Base-by-base conservation (phyloP, 2,329 filamentous ascomycete species). In the Elsinoe necatrix region DNA sequence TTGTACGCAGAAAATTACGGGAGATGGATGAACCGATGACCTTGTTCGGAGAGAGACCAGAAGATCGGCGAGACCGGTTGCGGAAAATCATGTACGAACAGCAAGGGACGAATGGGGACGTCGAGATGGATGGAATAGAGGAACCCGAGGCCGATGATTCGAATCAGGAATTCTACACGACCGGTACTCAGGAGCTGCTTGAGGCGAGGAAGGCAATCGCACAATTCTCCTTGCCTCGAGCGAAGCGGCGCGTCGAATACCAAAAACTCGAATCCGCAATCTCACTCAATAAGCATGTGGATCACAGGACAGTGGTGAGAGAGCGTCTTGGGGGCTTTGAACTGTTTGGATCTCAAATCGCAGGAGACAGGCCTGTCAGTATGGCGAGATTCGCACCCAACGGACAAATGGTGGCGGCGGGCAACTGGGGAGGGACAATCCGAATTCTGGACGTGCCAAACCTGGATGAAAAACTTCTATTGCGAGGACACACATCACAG, bases 141-240 rank as follows among this genome's bases (percentile, higher is more conserved):
- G 78, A 75, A 0, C 5, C 34, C 12, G 81, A 82, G 1, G 82
- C 81, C 3, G 84, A 78, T 2, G 88, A 91, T 55, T 83, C 85
- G 63, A 87, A 95, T 62, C 90, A 97, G 67, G 93, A 98, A 64
- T 98, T 96, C 71, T 98, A 96, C 69, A 95, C 92, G 0, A 81
- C 87, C 64, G 93, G 93, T 2, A 82, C 84, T 1, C 77, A 81
- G 3, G 84, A 85, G 39, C 76, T 98, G 21, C 73, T 95, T 3
- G 77, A 86, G 52, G 88, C 89, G 1, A 80, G 93, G 59, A 82
- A 84, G 64, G 80, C 85, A 23, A 90, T 98, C 60, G 89, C 91
- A 5, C 78, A 80, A 45, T 97, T 85, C 70, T 95, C 90, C 4
- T 73, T 98, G 50, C 89, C 90, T 1, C 79, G 89, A 57, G 88